Evolutionary conservation across 2,329 filamentous ascomycete genomes (phyloP), one percentile per base, ranked within the genome.

Genomic region (Capronia coronata): DNA sequence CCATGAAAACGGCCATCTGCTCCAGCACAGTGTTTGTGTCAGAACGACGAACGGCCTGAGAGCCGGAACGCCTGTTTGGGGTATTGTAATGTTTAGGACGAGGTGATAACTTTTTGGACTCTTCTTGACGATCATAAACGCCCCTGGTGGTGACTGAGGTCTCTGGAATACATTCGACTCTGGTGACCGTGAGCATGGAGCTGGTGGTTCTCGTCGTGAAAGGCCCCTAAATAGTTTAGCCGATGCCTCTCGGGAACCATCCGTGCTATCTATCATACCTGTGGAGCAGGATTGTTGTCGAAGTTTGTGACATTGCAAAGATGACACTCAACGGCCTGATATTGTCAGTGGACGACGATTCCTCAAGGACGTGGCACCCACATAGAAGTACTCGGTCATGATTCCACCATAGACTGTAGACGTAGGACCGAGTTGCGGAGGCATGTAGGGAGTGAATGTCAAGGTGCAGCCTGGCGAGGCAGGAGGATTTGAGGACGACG

Each of bases 281-380:
- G 16, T 27, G 48, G 41, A n/a, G 21, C 18, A 39, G 50, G 48
- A 35, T 52, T 55, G 37, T 51, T 42, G 9, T 56, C 48, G 16
- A 54, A 25, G 42, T 59, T 61, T 30, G 57, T 56, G 47, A 61
- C 55, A 11, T 51, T 55, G 50, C 57, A 59, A 37, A 51, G 46
- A 23, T 35, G 21, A 30, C 58, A 61, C 43, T 61, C 55, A 23
- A 61, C 57, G 41, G 50, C 52, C 58, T 60, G 41, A 13, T 19
- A 5, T 23, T 40, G 46, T 51, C 38, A 52, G 43, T 41, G 34
- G n/a, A 18, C 6, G 23, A 16, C 10, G 9, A 10, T 13, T 9
- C 18, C 13, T 22, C 34, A n/a, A 8, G 14, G 4, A 19, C 8
- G 3, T 48, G 11, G 1, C 49, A 37, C 14, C 48, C 46, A 60